Conservation (phyloP, 495 filamentous ascomycete genomes). For the Cladorrhinum samala region DNA sequence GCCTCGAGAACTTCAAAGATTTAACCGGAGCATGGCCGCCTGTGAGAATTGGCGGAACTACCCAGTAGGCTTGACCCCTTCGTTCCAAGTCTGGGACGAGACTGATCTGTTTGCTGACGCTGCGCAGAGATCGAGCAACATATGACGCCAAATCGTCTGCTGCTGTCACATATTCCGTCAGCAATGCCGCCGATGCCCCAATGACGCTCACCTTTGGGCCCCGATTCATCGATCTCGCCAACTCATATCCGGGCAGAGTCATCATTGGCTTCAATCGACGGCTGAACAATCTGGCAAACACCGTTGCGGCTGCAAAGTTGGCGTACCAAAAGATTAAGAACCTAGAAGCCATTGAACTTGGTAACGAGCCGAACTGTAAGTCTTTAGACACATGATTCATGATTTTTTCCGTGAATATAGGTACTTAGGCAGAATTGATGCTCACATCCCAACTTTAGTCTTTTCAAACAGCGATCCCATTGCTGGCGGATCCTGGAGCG, state of each 20-base stretch:
- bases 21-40: constrained; percentile 52
- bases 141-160: constrained; percentile 45
- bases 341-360: constrained; percentile 53
- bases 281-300: constrained; percentile 50
- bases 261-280: constrained; percentile 54
- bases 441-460: constrained; percentile 30
- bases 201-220: constrained; percentile 50
- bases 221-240: constrained; percentile 48
- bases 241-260: constrained; percentile 45
- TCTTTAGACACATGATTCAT: constrained; percentile 13
- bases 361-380: constrained; percentile 58
- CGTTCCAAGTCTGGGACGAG: too few species aligned
- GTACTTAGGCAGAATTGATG: background rate
- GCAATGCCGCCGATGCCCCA: constrained; percentile 46
- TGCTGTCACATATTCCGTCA: constrained; percentile 53
- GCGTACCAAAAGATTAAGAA: constrained; percentile 42
- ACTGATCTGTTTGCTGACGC: too few species aligned
- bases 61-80: constrained; percentile 26
- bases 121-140: constrained; percentile 50
- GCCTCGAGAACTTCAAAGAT: constrained; percentile 49
- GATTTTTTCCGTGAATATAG: background rate
- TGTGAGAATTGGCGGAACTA: constrained; percentile 55
- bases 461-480: constrained; percentile 44
- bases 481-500: constrained; percentile 48
- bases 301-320: constrained; percentile 47